Evolutionary conservation across 495 filamentous ascomycete species (phyloP), one percentile per base, ranked within the genome.

Genomic region (Annulohypoxylon maeteangense): DNA sequence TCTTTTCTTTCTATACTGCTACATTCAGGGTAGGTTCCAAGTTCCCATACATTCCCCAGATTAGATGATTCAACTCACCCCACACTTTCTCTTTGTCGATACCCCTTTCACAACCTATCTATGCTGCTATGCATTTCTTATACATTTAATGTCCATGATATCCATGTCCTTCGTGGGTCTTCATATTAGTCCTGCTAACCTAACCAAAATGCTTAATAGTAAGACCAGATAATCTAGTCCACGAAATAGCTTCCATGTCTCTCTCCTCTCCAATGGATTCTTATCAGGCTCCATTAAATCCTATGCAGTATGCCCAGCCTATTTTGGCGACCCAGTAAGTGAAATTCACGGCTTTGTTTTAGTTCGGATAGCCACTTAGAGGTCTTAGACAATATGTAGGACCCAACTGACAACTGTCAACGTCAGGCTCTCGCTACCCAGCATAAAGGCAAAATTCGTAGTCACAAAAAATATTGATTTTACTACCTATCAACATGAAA

Each of bases 391-490:
- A 14, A 16, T 23, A 50, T 7, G 47, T n/a, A n/a, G 44, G 50
- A 42, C 48, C 62, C 40, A 55, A 64, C 36, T 54, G 48, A 68
- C 65, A 68, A 62, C 57, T 68, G 65, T 57, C 32, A 34, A n/a
- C n/a, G 54, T 57, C 16, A 36, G 50, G 50, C 50, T 57, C 34
- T 57, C 54, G 54, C 54, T 38, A 57, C 54, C 54, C 54, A 38
- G 54, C 10, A 23, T 40, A 31, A 4, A 14, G 23, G 48, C 7
- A 34, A 2, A 10, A 4, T 4, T 27, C 48, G 12, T 31, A 7
- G 50, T 54, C 12, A 31, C 16, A 31, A 54, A 54, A 23, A 58
- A 63, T 63, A 58, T 64, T 64, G 32, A 69, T 64, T 64, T 36
- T n/a, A 11, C 53, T 69, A 64, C 60, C 59, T 63, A 69, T 63